A percentile compares a stretch with the other conserved stretches of the same genome.
Conservation (phyloP, 805 yeast genomes). For the Ogataea haglerorum region DNA sequence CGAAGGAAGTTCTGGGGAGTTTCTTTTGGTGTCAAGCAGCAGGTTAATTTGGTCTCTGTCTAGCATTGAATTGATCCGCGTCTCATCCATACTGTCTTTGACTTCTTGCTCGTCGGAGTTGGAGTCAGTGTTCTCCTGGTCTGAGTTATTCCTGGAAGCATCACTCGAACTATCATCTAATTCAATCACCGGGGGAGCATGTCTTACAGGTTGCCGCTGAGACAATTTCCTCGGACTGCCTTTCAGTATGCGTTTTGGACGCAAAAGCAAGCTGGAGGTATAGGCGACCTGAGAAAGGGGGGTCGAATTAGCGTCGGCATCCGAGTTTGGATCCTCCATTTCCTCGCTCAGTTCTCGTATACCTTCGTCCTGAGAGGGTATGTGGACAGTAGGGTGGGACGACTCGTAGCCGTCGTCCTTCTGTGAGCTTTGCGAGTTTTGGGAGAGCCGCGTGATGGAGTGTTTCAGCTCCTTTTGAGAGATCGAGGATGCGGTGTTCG, state of each 20-base stretch:
- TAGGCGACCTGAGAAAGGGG: conserved; percentile 11
- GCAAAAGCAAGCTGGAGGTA: conserved; percentile 4
- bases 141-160: conserved; percentile 3
- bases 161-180: conserved; percentile 29
- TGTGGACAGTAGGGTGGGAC: conserved; percentile 1
- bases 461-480: conserved; percentile 1
- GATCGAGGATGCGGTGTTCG: not conserved
- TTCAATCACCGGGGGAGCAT: not conserved
- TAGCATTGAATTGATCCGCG: not conserved
- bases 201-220: not conserved
- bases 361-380: not conserved
- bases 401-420: not conserved
- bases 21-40: not conserved
- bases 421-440: conserved; percentile 1
- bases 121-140: conserved; percentile 28
- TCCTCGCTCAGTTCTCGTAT: not conserved
- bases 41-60: conserved; percentile 1
- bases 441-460: not conserved
- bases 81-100: conserved; percentile 9
- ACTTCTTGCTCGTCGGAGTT: not conserved
- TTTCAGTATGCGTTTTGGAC: not conserved
- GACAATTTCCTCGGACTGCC: conserved; percentile 1
- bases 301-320: not conserved
- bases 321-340: not conserved
- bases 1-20: conserved; percentile 8